phyloP scores from a whole-genome alignment of 306 rosid species.

The Lathyrus tuberosus region DNA sequence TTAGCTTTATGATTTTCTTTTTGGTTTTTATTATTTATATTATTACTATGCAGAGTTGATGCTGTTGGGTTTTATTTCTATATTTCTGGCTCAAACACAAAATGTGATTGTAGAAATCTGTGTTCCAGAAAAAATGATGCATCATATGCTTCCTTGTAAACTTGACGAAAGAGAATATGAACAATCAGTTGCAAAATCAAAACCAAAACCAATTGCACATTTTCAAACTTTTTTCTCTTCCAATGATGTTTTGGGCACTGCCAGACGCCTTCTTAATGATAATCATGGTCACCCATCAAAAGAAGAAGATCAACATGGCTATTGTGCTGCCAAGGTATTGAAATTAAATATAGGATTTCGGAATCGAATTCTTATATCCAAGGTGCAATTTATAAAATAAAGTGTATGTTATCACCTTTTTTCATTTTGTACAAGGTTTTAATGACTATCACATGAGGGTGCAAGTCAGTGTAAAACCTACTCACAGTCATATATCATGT shows the following conservation, averaged over 20 bases:
- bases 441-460: neutral
- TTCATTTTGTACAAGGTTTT: neutral
- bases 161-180: constrained; percentile 10
- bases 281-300: neutral
- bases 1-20: neutral
- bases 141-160: constrained; percentile 73
- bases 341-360: neutral
- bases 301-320: constrained; percentile 24
- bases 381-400: too few species aligned
- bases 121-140: constrained; percentile 41
- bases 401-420: neutral
- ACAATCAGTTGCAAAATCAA: constrained; percentile 7
- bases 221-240: constrained; percentile 51
- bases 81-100: constrained; percentile 73
- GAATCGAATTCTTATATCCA: too few species aligned
- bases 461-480: neutral
- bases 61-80: constrained; percentile 89
- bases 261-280: constrained; percentile 49
- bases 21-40: neutral
- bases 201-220: constrained; percentile 34
- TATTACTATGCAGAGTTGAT: constrained; percentile 62
- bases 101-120: constrained; percentile 66
- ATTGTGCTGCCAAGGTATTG: constrained; percentile 64
- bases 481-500: neutral
- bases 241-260: constrained; percentile 22